A percentile compares a stretch with the other conserved stretches of the same genome.
Evolutionary conservation across 176 grass and related monocot species (phyloP).

Genomic region (Pontederia paniculata): DNA sequence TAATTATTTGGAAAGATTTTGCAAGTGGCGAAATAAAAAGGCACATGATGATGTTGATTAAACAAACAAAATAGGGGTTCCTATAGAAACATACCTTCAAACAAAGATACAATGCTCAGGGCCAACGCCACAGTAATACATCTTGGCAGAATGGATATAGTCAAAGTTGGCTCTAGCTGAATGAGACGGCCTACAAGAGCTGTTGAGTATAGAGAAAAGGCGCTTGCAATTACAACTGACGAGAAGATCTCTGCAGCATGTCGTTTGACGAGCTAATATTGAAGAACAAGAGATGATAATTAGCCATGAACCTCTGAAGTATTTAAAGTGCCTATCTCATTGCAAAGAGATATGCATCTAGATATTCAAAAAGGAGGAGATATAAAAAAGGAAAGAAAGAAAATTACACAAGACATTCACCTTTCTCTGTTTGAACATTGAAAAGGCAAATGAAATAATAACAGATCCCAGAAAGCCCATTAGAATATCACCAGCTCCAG

Average conservation of each 20-base stretch:
- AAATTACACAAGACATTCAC: conserved; percentile 13
- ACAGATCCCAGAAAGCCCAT: conserved; percentile 97
- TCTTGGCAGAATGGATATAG: conserved; percentile 76
- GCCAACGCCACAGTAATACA: conserved; percentile 88
- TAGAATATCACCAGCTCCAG: conserved; percentile 79
- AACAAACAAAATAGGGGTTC: not conserved
- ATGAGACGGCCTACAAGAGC: conserved; percentile 55
- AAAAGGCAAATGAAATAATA: conserved; percentile 92
- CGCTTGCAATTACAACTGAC: conserved; percentile 54
- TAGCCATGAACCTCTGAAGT: not conserved
- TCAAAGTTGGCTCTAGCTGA: conserved; percentile 60
- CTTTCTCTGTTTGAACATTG: conserved; percentile 98
- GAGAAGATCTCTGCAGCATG: conserved; percentile 92
- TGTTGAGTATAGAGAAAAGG: conserved; percentile 87
- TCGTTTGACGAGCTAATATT: conserved; percentile 70
- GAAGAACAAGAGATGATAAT: conserved; percentile 7
- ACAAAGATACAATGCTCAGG: conserved; percentile 89
- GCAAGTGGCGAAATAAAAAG: not conserved
- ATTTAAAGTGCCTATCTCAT: not conserved
- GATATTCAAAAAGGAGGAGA: not conserved
- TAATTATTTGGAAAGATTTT: not conserved
- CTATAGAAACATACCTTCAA: conserved; percentile 48
- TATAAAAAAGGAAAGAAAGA: not conserved
- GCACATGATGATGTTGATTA: not conserved
- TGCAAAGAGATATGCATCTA: not conserved